These are phyloP conservation scores for Dissoconium aciculare DNA, from an alignment of 2,329 filamentous ascomycete species.

Conservation along the genomic window DNA sequence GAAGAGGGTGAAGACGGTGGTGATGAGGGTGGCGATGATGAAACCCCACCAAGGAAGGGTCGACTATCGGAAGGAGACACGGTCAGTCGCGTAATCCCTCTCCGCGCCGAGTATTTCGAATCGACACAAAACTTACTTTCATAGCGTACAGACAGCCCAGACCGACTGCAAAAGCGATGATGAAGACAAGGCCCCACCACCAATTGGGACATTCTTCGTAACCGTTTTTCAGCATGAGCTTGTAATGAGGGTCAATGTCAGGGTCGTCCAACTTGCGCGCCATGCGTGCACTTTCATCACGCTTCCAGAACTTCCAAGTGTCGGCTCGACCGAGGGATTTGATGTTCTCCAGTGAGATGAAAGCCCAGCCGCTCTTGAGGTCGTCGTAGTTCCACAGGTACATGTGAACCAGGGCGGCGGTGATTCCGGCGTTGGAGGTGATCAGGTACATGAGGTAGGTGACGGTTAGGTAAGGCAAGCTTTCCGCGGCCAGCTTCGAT, in stretches of 20 bases:
- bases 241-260: conserved; percentile 21
- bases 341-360: conserved; percentile 14
- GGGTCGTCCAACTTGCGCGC: conserved; percentile 14
- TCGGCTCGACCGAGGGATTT: conserved; percentile 9
- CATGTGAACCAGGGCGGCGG: conserved; percentile 34
- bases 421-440: conserved; percentile 33
- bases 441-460: conserved; percentile 28
- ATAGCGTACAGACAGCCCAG: conserved; percentile 17
- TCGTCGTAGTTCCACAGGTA: conserved; percentile 20
- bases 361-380: conserved; percentile 25
- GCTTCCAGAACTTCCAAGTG: conserved; percentile 19
- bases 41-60: conserved; percentile 24
- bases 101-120: background rate
- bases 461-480: conserved; percentile 30
- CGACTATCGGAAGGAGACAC: too few species aligned
- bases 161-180: conserved; percentile 13
- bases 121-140: too few species aligned
- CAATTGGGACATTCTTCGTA: conserved; percentile 21
- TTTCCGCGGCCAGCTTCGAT: conserved; percentile 22
- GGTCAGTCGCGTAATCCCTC: too few species aligned
- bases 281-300: conserved; percentile 13
- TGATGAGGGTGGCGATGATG: conserved; percentile 15
- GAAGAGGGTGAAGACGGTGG: conserved; percentile 15
- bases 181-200: conserved; percentile 19
- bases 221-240: conserved; percentile 18